Conservation (phyloP, 83 land plant genomes). For the Larix sibirica region DNA sequence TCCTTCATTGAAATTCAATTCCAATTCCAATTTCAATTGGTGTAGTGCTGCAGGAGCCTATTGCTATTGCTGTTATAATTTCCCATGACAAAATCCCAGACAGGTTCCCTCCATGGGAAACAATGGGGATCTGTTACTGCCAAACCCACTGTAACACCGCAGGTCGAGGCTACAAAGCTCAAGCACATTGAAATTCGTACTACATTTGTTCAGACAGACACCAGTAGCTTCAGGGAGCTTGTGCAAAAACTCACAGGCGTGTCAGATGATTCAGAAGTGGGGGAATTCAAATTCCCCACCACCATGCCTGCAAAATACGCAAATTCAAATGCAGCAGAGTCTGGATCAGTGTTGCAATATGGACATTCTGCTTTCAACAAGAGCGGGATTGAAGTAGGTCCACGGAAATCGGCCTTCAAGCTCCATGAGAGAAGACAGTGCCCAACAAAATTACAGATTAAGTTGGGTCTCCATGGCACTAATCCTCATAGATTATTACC, state of each 20-base stretch:
- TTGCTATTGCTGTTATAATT: no score
- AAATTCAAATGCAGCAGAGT: neutral
- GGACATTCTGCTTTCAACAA: neutral
- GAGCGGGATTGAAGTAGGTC: constrained; percentile 7
- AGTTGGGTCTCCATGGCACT: constrained; percentile 16
- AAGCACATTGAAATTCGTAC: constrained; percentile 3
- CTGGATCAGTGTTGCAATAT: neutral
- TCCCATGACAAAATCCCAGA: constrained; percentile 2
- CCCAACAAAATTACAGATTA: constrained; percentile 23
- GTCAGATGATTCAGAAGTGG: constrained; percentile 7
- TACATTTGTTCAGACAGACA: constrained; percentile 27
- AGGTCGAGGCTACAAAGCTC: no score
- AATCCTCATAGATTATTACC: neutral
- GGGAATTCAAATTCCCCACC: neutral
- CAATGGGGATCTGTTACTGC: neutral
- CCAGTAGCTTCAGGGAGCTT: constrained; percentile 19
- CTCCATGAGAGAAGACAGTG: constrained; percentile 47
- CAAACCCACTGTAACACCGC: neutral
- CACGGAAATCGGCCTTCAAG: constrained; percentile 23
- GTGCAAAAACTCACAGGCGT: constrained; percentile 58
- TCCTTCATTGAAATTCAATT: no score
- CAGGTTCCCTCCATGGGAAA: neutral
- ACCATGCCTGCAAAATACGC: neutral
- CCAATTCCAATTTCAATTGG: no score
- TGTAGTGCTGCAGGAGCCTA: no score